These are phyloP conservation scores for Lanmaoa rubissima DNA, from an alignment of 768 basidiomycete genomes.

Conservation along the genomic window DNA sequence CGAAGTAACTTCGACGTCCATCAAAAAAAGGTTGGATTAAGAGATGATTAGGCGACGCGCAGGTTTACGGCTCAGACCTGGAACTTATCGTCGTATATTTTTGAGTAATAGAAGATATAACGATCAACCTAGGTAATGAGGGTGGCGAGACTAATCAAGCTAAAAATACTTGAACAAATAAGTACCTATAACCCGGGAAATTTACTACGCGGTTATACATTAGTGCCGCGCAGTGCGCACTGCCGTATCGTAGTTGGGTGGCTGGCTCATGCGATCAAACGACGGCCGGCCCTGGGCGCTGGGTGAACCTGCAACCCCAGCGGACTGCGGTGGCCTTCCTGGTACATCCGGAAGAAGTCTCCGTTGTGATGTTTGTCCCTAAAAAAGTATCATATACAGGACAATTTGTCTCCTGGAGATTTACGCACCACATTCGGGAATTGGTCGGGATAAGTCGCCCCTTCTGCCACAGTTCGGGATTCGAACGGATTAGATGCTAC, in stretches of 20 bases:
- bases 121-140: background rate
- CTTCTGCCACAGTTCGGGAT: background rate
- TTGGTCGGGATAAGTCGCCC: background rate
- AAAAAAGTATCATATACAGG: background rate
- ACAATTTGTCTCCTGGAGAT: background rate
- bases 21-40: background rate
- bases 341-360: constrained; percentile 11
- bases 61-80: background rate
- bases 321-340: background rate
- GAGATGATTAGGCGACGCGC: background rate
- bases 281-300: background rate
- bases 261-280: background rate
- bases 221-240: background rate
- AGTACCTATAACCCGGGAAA: too few relatives aligned
- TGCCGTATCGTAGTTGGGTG: constrained; percentile 22
- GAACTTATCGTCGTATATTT: background rate
- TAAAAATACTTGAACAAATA: background rate
- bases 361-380: constrained; percentile 2
- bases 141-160: too few relatives aligned
- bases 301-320: background rate
- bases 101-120: background rate
- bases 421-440: constrained; percentile 10
- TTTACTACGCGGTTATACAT: background rate
- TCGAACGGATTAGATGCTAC: background rate
- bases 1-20: background rate